These are phyloP conservation scores for Stenocarpella maydis DNA, from an alignment of 2,329 filamentous ascomycete species.

Conservation along the genomic window DNA sequence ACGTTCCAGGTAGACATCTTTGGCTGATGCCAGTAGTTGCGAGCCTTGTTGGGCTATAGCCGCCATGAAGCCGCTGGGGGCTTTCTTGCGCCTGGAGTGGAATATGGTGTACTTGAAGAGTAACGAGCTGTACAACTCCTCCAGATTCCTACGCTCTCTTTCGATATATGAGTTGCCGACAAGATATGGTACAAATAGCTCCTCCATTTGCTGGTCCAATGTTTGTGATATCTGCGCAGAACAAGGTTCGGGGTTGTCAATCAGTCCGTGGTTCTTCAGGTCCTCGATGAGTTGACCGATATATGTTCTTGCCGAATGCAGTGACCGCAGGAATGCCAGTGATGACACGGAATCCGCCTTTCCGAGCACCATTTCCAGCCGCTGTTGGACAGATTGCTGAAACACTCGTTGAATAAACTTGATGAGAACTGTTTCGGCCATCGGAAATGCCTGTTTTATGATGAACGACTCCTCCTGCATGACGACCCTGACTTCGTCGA, in stretches of 20 bases:
- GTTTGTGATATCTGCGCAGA: constrained; percentile 85
- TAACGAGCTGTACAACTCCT: constrained; percentile 87
- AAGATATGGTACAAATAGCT: constrained; percentile 77
- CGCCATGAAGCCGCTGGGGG: constrained; percentile 89
- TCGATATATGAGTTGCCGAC: constrained; percentile 76
- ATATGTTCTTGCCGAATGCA: constrained; percentile 91
- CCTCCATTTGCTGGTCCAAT: constrained; percentile 77
- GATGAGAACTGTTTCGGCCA: constrained; percentile 90
- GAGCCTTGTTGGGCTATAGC: constrained; percentile 90
- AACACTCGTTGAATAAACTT: constrained; percentile 97
- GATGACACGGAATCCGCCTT: constrained; percentile 94
- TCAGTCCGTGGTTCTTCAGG: constrained; percentile 90
- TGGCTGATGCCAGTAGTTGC: constrained; percentile 85
- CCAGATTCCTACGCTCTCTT: constrained; percentile 72
- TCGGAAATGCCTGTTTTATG: constrained; percentile 95
- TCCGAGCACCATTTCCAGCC: constrained; percentile 92
- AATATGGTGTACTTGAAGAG: constrained; percentile 98
- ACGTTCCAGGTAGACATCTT: constrained; percentile 89
- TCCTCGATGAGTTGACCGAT: constrained; percentile 90
- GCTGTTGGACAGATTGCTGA: constrained; percentile 96
- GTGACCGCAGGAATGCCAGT: constrained; percentile 85
- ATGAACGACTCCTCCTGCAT: constrained; percentile 98
- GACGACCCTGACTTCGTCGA: constrained; percentile 94
- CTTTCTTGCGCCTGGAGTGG: constrained; percentile 87
- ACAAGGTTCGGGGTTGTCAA: constrained; percentile 91